Evolutionary conservation across 805 yeast genomes (phyloP).

Genomic region (Kuraishia ogatae): DNA sequence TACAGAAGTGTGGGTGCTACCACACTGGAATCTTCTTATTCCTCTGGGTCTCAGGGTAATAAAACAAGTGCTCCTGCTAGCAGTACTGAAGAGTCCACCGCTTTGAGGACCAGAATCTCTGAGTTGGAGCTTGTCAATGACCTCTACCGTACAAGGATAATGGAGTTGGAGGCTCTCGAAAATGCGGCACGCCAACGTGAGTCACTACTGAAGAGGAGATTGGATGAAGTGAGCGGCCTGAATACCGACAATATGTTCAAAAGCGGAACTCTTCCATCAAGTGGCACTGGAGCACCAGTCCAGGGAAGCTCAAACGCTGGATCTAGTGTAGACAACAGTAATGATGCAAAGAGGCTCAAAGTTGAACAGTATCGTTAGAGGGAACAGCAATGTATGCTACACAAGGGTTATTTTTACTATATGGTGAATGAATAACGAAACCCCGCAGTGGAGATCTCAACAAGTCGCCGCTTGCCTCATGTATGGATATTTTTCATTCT

Average conservation of each 20-base stretch:
- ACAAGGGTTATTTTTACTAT: too few species aligned
- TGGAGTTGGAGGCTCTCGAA: conserved; percentile 71
- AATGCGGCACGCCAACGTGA: conserved; percentile 45
- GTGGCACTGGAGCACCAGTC: too few species aligned
- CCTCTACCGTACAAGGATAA: conserved; percentile 71
- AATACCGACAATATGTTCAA: background rate
- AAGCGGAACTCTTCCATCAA: background rate
- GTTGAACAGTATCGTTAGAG: background rate
- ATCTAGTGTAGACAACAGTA: background rate
- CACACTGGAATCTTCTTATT: background rate
- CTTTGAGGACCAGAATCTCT: conserved; percentile 65
- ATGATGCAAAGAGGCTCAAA: background rate
- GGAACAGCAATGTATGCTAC: too few species aligned
- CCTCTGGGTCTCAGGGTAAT: background rate
- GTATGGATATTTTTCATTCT: background rate
- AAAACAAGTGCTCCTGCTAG: background rate
- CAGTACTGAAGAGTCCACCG: conserved; percentile 10
- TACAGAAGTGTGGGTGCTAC: background rate
- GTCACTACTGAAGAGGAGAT: conserved; percentile 34
- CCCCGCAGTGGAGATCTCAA: background rate
- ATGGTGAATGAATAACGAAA: background rate
- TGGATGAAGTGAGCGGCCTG: conserved; percentile 29
- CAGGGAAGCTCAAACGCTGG: background rate
- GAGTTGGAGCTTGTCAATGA: conserved; percentile 91
- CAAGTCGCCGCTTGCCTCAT: background rate